These are phyloP conservation scores for Dryas integrifolia DNA, from an alignment of 331 rosid genomes.

Conservation along the genomic window DNA sequence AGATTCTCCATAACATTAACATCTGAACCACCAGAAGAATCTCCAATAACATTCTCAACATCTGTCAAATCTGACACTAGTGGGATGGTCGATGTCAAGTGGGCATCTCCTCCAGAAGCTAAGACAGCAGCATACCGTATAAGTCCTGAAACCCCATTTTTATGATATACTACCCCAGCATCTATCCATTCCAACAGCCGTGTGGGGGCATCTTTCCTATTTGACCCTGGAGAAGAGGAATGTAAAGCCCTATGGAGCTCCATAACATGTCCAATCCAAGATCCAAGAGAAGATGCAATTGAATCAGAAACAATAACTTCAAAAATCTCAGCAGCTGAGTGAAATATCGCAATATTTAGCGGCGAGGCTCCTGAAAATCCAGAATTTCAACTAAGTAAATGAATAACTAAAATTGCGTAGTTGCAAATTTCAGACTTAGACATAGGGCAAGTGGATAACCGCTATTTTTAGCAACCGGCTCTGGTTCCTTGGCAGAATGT, in stretches of 20 bases:
- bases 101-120: constrained; percentile 98
- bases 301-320: constrained; percentile 94
- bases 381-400: constrained; percentile 21
- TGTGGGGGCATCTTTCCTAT: constrained; percentile 93
- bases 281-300: constrained; percentile 73
- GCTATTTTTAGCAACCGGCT: constrained; percentile 54
- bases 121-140: constrained; percentile 84
- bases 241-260: constrained; percentile 86
- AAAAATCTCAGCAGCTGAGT: constrained; percentile 96
- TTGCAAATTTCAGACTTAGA: constrained; percentile 4
- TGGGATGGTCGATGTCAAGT: constrained; percentile 63
- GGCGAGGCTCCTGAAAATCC: constrained; percentile 74
- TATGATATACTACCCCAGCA: constrained; percentile 87
- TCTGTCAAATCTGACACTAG: constrained; percentile 85
- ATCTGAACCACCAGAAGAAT: constrained; percentile 68
- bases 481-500: constrained; percentile 72
- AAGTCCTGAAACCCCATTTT: constrained; percentile 85
- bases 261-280: constrained; percentile 88
- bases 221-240: constrained; percentile 92
- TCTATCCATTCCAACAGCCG: constrained; percentile 97
- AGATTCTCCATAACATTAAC: constrained; percentile 95
- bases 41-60: constrained; percentile 79
- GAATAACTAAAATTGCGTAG: neutral
- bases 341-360: constrained; percentile 79
- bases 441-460: constrained; percentile 49